Base-by-base conservation (phyloP, 805 yeast genomes). In the Diddensiella caesifluorescens region DNA sequence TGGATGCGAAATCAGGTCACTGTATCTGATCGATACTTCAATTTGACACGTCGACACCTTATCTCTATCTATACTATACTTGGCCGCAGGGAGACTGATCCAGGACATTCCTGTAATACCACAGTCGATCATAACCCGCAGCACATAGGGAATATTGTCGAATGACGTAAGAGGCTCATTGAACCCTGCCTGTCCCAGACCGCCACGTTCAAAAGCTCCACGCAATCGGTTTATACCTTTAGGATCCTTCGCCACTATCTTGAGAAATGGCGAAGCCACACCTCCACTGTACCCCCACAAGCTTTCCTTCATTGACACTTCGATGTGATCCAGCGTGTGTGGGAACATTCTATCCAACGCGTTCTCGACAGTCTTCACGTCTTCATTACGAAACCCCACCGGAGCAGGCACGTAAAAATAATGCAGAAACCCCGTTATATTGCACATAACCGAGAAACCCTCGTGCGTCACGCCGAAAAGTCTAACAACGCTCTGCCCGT, bases 321-420 rank as follows among this genome's bases (percentile, higher is more conserved):
- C 87, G 16, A 90, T 68, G 16, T 73, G 72, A 46, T 75, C 71
- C 7, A 87, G 69, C n/a, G 82, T 81, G 40, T 68, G 70, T 45
- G 74, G 80, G 44, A 38, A 32, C 3, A 42, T 13, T 16, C 15
- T 29, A 20, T 38, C 42, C 27, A 33, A 35, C 54, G 67, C 50
- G n/a, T 9, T 18, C 22, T 42, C 54, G 19, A 54, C 36, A 2
- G 20, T 41, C 22, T 47, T 26, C 35, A 84, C 54, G 50, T 81
- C 81, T 20, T 67, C 73, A 35, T 70, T 68, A 23, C 74, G 65
- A 55, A 89, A 83, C 4, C 85, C 87, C 32, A 74, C 67, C 2
- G 98, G 98, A 7, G 86, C 89, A 0, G 97, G 95, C 9, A 85
- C 94, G 53, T 86, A 92, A 47, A 92, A 73, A 60, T 92, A 92